Conservation (phyloP, 495 filamentous ascomycete species). For the Daldinia grandis region DNA sequence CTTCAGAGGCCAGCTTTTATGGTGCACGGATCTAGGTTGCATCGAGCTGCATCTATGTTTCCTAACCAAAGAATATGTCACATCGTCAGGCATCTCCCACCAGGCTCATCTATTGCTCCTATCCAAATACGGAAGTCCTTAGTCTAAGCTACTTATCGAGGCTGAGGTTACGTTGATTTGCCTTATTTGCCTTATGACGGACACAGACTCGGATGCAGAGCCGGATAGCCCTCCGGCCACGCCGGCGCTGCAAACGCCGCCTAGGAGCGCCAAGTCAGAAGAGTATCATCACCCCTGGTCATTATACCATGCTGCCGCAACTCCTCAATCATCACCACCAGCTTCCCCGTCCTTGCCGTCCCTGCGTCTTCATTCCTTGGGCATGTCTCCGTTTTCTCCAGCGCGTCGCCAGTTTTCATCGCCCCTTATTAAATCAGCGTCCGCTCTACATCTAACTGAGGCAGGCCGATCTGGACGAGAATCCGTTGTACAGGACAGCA, state of each 20-base stretch:
- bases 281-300: conserved; percentile 17
- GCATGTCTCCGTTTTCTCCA: conserved; percentile 49
- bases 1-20: neutral
- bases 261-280: conserved; percentile 22
- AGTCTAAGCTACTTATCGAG: conserved; percentile 13
- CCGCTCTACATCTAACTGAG: conserved; percentile 31
- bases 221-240: conserved; percentile 28
- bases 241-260: conserved; percentile 35
- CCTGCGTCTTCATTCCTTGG: conserved; percentile 46
- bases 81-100: conserved; percentile 19
- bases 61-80: conserved; percentile 4
- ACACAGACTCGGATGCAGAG: conserved; percentile 33
- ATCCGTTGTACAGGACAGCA: conserved; percentile 52
- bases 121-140: conserved; percentile 29
- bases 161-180: neutral
- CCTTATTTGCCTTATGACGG: conserved; percentile 28
- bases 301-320: conserved; percentile 26
- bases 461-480: conserved; percentile 20
- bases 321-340: conserved; percentile 35
- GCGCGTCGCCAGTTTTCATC: conserved; percentile 43
- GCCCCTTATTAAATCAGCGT: conserved; percentile 35
- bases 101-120: conserved; percentile 19
- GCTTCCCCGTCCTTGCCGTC: conserved; percentile 45
- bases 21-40: conserved; percentile 18
- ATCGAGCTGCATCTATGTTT: neutral